phyloP scores from a whole-genome alignment of 169 alveolate genomes.

The Theileria equi region DNA sequence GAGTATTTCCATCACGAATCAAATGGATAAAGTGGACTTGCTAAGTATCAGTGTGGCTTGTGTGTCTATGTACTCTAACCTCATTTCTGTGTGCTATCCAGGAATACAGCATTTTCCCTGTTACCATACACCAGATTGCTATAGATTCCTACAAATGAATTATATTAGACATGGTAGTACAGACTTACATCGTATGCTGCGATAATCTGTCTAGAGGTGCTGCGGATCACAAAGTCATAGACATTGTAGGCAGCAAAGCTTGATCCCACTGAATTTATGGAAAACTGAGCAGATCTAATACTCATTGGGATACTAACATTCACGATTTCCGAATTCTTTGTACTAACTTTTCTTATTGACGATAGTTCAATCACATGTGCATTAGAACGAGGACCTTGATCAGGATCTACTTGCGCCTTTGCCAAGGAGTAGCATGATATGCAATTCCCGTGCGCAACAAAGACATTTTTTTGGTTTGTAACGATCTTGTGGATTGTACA shows the following conservation, averaged over 20 bases:
- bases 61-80: conserved; percentile 13
- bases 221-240: conserved; percentile 23
- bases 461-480: conserved; percentile 19
- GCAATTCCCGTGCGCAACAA: conserved; percentile 61
- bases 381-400: not conserved
- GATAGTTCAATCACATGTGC: conserved; percentile 9
- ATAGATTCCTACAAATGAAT: conserved; percentile 33
- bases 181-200: conserved; percentile 56
- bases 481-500: conserved; percentile 37
- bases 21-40: conserved; percentile 56
- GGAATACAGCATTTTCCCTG: conserved; percentile 55
- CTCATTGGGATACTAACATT: conserved; percentile 34
- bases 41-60: not conserved
- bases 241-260: conserved; percentile 30
- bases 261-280: conserved; percentile 20
- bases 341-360: not conserved
- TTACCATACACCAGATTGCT: conserved; percentile 60
- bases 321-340: not conserved
- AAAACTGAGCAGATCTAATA: conserved; percentile 60
- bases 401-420: not conserved
- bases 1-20: conserved; percentile 28
- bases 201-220: conserved; percentile 37
- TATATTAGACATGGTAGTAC: not conserved
- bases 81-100: conserved; percentile 64
- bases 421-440: conserved; percentile 33